phyloP scores from a whole-genome alignment of 495 filamentous ascomycete genomes.

The Trichoderma orchidacearum region DNA sequence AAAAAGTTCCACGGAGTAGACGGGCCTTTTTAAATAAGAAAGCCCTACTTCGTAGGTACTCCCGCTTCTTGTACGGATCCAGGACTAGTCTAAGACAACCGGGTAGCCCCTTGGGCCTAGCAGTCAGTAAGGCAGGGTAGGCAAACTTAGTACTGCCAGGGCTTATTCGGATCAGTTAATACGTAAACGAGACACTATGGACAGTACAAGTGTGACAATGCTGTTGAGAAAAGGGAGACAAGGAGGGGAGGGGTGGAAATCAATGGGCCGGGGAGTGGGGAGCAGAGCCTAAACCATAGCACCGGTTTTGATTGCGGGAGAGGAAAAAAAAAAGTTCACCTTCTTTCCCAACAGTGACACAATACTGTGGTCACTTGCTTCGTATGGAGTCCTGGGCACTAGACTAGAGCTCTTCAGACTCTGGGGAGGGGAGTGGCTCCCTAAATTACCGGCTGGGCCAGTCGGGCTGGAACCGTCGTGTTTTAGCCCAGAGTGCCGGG shows the following conservation, averaged over 20 bases:
- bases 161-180: no score
- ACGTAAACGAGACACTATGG: no score
- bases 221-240: background rate
- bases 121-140: background rate
- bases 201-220: no score
- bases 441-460: background rate
- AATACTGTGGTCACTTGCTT: background rate
- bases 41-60: no score
- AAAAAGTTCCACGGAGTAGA: background rate
- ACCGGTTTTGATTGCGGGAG: background rate
- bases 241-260: background rate
- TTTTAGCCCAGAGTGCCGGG: background rate
- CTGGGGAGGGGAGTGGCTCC: background rate
- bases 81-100: background rate
- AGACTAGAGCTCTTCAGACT: background rate
- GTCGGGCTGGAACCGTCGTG: background rate
- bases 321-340: background rate
- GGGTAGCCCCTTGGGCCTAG: background rate
- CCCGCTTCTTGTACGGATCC: background rate
- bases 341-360: background rate
- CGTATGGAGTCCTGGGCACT: no score
- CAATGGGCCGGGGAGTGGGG: background rate
- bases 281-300: constrained; percentile 1
- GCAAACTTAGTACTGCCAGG: no score
- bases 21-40: no score